These are phyloP conservation scores for Rickenella mellea DNA, from an alignment of 768 basidiomycete species.

Conservation along the genomic window DNA sequence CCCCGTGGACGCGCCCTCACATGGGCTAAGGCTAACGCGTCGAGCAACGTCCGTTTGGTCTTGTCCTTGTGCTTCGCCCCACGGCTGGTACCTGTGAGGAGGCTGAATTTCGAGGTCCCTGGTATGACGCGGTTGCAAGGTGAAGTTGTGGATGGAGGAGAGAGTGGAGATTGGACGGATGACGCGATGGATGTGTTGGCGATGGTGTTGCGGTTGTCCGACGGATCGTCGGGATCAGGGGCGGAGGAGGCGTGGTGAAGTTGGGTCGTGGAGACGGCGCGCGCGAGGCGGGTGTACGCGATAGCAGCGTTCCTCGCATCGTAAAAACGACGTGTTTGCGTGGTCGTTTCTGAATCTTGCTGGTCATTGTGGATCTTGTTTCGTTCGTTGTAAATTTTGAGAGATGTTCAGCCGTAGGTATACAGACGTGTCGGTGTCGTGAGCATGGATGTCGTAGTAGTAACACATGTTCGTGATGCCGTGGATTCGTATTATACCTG, in stretches of 20 bases:
- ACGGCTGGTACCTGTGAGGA: conserved; percentile 25
- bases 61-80: conserved; percentile 19
- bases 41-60: conserved; percentile 56
- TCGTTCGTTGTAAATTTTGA: too few relatives aligned
- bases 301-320: too few relatives aligned
- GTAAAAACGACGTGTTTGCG: too few relatives aligned
- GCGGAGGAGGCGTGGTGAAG: conserved; percentile 16
- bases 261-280: conserved; percentile 18
- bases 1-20: conserved; percentile 15
- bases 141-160: conserved; percentile 15
- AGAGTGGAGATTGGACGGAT: conserved; percentile 20
- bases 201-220: conserved; percentile 43
- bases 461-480: too few relatives aligned
- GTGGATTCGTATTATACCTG: too few relatives aligned
- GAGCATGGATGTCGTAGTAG: too few relatives aligned
- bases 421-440: too few relatives aligned
- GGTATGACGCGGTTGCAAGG: conserved; percentile 46
- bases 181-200: conserved; percentile 15
- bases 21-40: conserved; percentile 29
- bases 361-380: too few relatives aligned
- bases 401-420: too few relatives aligned
- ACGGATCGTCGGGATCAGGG: conserved; percentile 52
- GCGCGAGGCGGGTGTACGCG: conserved; percentile 14
- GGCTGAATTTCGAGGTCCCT: conserved; percentile 58
- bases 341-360: conserved; percentile 16